A percentile compares a stretch with the other conserved stretches of the same genome.
Evolutionary conservation across 208 protist genomes (phyloP).

Genomic region (Blastocrithidia nonstop): DNA sequence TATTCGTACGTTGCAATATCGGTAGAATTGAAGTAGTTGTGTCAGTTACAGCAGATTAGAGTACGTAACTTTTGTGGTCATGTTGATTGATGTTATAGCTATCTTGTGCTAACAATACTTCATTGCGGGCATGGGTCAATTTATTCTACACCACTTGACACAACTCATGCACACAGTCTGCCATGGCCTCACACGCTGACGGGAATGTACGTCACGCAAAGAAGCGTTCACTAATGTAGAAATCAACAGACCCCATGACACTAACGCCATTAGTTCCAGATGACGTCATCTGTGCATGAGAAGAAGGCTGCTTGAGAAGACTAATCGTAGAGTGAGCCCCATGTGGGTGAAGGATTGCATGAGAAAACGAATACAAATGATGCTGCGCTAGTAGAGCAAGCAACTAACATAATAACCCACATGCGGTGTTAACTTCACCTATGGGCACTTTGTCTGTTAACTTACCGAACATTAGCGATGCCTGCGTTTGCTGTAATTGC

Average conservation of each 20-base stretch:
- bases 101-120: no score
- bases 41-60: no score
- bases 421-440: conserved; percentile 55
- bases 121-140: no score
- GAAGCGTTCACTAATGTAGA: conserved; percentile 48
- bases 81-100: no score
- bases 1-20: no score
- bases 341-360: conserved; percentile 20
- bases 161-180: conserved; percentile 47
- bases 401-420: conserved; percentile 35
- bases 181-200: conserved; percentile 36
- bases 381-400: conserved; percentile 20
- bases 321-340: conserved; percentile 36
- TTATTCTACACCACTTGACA: conserved; percentile 17
- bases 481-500: no score
- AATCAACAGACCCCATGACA: conserved; percentile 13
- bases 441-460: no score
- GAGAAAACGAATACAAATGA: conserved; percentile 20
- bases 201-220: conserved; percentile 64
- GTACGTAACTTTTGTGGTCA: no score
- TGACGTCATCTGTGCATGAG: not conserved
- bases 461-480: no score
- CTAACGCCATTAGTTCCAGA: not conserved
- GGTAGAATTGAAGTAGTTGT: no score
- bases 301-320: conserved; percentile 6